phyloP scores from a whole-genome alignment of 2,329 filamentous ascomycete species.

The Venturia aucupariae region DNA sequence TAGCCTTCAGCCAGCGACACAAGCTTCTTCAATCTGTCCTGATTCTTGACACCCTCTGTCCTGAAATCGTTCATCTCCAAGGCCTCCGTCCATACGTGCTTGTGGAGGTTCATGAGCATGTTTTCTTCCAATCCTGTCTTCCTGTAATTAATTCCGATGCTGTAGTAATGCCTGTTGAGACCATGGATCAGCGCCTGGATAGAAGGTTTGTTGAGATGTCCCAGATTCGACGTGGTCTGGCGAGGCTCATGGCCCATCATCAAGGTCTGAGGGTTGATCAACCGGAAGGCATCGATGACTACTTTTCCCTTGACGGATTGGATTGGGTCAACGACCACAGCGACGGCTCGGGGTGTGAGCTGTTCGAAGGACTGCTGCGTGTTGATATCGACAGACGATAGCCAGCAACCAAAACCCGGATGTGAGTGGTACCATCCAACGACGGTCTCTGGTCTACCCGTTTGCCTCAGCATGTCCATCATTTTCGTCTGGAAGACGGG shows the following conservation, averaged over 20 bases:
- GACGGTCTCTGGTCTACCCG: constrained; percentile 92
- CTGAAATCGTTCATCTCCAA: constrained; percentile 95
- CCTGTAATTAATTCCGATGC: constrained; percentile 94
- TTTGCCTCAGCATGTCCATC: constrained; percentile 99
- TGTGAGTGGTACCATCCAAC: constrained; percentile 99
- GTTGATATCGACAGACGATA: constrained; percentile 98
- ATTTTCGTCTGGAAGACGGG: constrained; percentile 99
- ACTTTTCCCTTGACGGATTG: constrained; percentile 99
- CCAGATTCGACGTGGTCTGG: constrained; percentile 94
- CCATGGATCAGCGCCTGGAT: constrained; percentile 98
- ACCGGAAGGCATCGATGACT: constrained; percentile 96
- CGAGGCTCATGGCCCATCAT: constrained; percentile 97
- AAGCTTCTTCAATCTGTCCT: constrained; percentile 75
- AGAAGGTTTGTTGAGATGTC: constrained; percentile 98
- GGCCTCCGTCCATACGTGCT: constrained; percentile 98
- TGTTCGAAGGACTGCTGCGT: constrained; percentile 99
- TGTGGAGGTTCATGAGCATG: constrained; percentile 99
- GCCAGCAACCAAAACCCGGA: constrained; percentile 97
- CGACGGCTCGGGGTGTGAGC: constrained; percentile 89
- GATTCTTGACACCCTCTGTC: constrained; percentile 72
- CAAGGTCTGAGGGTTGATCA: constrained; percentile 94
- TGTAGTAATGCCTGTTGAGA: constrained; percentile 98
- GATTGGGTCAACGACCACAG: constrained; percentile 96
- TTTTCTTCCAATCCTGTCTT: constrained; percentile 98
- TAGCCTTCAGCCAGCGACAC: constrained; percentile 90